Conservation (phyloP, 495 filamentous ascomycete genomes). For the Neurospora tetrasperma region DNA sequence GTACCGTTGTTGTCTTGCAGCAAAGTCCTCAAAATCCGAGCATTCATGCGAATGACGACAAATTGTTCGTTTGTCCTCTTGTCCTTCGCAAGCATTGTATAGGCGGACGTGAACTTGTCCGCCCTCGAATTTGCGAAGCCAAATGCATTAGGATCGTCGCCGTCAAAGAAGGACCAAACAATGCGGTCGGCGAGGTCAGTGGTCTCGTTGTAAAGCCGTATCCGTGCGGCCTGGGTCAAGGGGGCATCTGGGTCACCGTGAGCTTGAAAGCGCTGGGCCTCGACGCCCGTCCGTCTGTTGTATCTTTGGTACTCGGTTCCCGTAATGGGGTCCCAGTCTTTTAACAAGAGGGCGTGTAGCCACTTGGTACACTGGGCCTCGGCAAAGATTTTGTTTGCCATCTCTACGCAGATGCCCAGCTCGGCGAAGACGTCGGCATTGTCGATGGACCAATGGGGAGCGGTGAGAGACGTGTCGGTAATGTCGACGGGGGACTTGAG, state of each 20-base stretch:
- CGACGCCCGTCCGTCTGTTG: neutral
- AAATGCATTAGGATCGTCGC: neutral
- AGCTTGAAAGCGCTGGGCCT: neutral
- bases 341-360: neutral
- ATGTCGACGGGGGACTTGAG: neutral
- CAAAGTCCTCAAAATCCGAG: neutral
- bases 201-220: neutral
- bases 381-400: neutral
- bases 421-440: neutral
- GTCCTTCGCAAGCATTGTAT: neutral
- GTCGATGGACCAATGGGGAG: neutral
- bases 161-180: neutral
- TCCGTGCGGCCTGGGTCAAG: neutral
- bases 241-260: neutral
- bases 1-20: neutral
- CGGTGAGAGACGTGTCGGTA: neutral
- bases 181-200: neutral
- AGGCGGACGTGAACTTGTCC: neutral
- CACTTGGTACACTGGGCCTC: neutral
- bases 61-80: neutral
- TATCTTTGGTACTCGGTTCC: neutral
- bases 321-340: neutral
- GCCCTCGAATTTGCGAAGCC: neutral
- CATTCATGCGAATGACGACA: neutral
- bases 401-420: neutral